phyloP scores from a whole-genome alignment of 352 stramenopile genomes.

The Phytophthora nicotianae region DNA sequence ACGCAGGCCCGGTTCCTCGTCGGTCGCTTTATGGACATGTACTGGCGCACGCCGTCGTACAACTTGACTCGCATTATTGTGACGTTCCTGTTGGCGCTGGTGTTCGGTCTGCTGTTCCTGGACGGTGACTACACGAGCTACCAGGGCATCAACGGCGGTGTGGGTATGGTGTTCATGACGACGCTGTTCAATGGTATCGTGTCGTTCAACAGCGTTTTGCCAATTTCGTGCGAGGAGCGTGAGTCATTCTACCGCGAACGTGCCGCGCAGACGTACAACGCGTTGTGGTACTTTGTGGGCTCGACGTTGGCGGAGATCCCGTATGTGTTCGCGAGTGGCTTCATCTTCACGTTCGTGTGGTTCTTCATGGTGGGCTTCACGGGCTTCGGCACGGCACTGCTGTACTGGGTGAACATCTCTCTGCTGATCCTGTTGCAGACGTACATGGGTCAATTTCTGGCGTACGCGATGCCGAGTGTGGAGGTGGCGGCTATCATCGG shows the following conservation, averaged over 20 bases:
- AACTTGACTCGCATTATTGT: constrained; percentile 72
- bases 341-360: constrained; percentile 43
- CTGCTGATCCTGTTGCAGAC: constrained; percentile 42
- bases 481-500: constrained; percentile 31
- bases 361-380: constrained; percentile 51
- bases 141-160: constrained; percentile 40
- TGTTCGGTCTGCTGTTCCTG: constrained; percentile 73
- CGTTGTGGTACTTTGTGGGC: constrained; percentile 73
- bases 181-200: constrained; percentile 84
- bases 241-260: constrained; percentile 80
- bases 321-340: constrained; percentile 46
- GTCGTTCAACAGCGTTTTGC: constrained; percentile 35
- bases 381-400: constrained; percentile 28
- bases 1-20: constrained; percentile 44
- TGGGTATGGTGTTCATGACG: constrained; percentile 47
- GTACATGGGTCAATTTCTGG: constrained; percentile 46
- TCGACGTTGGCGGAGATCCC: constrained; percentile 86
- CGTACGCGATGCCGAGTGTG: constrained; percentile 27
- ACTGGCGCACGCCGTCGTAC: constrained; percentile 90
- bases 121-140: constrained; percentile 44
- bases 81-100: constrained; percentile 30
- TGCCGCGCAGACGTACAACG: constrained; percentile 83
- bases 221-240: constrained; percentile 30
- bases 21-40: constrained; percentile 63
- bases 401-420: constrained; percentile 42